Evolutionary conservation across 208 protist genomes (phyloP).

Genomic region (Trichomonas tenax): DNA sequence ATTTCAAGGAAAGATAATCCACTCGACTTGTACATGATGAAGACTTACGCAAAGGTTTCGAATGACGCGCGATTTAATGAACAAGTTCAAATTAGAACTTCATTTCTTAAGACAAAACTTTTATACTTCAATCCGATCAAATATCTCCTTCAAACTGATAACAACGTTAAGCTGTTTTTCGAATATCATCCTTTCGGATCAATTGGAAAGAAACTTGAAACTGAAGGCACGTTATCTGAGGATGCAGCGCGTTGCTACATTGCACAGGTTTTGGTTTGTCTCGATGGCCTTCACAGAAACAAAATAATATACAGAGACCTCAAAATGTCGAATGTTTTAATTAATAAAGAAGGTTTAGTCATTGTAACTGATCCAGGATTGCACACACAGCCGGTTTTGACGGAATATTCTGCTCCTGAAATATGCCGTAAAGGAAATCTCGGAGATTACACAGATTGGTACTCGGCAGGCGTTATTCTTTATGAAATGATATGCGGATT

Average conservation of each 20-base stretch:
- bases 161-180: background rate
- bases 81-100: background rate
- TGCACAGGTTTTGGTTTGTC: background rate
- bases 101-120: background rate
- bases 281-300: background rate
- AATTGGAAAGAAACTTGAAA: background rate
- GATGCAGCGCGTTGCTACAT: background rate
- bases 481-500: constrained; percentile 58
- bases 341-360: background rate
- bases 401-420: constrained; percentile 46
- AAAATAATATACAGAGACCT: constrained; percentile 6
- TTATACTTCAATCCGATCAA: background rate
- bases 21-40: background rate
- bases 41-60: background rate
- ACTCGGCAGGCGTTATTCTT: constrained; percentile 54
- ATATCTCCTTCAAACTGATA: background rate
- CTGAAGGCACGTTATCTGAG: background rate
- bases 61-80: background rate
- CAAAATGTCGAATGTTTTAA: constrained; percentile 5
- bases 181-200: background rate
- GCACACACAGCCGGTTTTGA: constrained; percentile 42
- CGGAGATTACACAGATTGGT: constrained; percentile 32
- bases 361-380: constrained; percentile 16
- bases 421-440: constrained; percentile 8
- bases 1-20: background rate